phyloP scores from a whole-genome alignment of 2,329 filamentous ascomycete genomes.

The Mycosphaerella sp. region DNA sequence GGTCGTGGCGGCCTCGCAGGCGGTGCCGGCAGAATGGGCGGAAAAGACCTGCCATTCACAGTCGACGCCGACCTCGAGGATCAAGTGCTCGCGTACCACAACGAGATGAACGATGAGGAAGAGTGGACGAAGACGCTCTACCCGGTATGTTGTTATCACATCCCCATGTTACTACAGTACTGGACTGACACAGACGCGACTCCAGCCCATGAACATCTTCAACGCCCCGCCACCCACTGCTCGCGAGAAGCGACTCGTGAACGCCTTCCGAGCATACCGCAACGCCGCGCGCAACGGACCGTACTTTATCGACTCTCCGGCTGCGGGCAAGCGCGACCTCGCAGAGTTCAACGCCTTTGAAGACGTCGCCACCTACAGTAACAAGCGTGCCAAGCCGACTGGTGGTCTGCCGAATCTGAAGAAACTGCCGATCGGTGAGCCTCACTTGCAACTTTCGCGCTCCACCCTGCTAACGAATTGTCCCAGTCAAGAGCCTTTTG shows the following conservation, averaged over 20 bases:
- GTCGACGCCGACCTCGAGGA: slow-evolving; percentile 21
- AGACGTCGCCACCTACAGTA: slow-evolving; percentile 39
- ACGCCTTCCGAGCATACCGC: slow-evolving; percentile 13
- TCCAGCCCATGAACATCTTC: slow-evolving; percentile 9
- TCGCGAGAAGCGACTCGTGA: slow-evolving; percentile 12
- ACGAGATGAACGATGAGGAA: slow-evolving; percentile 13
- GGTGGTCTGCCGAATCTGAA: slow-evolving; percentile 48
- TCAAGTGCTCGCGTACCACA: slow-evolving; percentile 14
- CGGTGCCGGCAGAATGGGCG: slow-evolving; percentile 13
- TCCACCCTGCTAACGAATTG: not conserved
- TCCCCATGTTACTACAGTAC: not conserved
- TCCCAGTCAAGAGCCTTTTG: slow-evolving; percentile 44
- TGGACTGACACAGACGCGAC: not conserved
- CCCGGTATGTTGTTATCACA: slow-evolving; percentile 11
- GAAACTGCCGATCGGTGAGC: slow-evolving; percentile 22
- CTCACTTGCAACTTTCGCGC: not conserved
- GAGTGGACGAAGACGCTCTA: slow-evolving; percentile 20
- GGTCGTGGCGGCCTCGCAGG: slow-evolving; percentile 13
- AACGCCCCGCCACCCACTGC: slow-evolving; percentile 13
- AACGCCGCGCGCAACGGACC: slow-evolving; percentile 17
- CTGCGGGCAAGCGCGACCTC: slow-evolving; percentile 44
- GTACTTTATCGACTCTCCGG: slow-evolving; percentile 19
- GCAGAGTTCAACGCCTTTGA: slow-evolving; percentile 52
- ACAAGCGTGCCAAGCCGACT: slow-evolving; percentile 31
- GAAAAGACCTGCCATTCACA: slow-evolving; percentile 14